These are phyloP conservation scores for Schizophyllum commune DNA, from an alignment of 1,284 basidiomycete genomes.

Conservation along the genomic window DNA sequence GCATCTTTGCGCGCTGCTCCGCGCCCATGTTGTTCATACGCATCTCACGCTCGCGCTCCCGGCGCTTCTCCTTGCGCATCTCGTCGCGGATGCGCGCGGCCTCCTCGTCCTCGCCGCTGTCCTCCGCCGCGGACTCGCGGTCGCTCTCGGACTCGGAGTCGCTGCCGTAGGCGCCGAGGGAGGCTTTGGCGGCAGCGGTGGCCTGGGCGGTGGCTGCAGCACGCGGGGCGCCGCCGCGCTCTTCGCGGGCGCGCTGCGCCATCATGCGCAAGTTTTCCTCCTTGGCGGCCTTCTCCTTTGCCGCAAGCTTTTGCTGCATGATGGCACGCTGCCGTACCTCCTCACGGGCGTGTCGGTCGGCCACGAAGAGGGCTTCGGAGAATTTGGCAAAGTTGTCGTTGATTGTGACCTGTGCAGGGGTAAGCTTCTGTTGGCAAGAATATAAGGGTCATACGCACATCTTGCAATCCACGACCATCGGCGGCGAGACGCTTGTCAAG, in stretches of 20 bases:
- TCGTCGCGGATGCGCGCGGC: conserved; percentile 82
- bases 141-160: conserved; percentile 49
- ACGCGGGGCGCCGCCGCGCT: conserved; percentile 66
- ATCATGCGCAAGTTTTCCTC: conserved; percentile 93
- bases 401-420: conserved; percentile 70
- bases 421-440: conserved; percentile 2
- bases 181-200: conserved; percentile 64
- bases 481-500: conserved; percentile 97
- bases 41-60: conserved; percentile 94
- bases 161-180: conserved; percentile 81
- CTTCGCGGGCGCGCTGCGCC: conserved; percentile 93
- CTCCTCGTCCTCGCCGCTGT: conserved; percentile 75
- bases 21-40: conserved; percentile 99
- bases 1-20: conserved; percentile 91
- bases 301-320: conserved; percentile 97
- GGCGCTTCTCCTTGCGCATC: conserved; percentile 87
- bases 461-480: conserved; percentile 94
- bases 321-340: conserved; percentile 93
- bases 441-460: conserved; percentile 52
- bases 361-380: conserved; percentile 91
- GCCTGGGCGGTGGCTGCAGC: conserved; percentile 44
- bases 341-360: conserved; percentile 97
- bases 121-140: conserved; percentile 34
- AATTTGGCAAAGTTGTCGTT: conserved; percentile 99
- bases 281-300: conserved; percentile 96